These are phyloP conservation scores for Auriscalpium microsporum DNA, from an alignment of 768 basidiomycete genomes.

Conservation along the genomic window DNA sequence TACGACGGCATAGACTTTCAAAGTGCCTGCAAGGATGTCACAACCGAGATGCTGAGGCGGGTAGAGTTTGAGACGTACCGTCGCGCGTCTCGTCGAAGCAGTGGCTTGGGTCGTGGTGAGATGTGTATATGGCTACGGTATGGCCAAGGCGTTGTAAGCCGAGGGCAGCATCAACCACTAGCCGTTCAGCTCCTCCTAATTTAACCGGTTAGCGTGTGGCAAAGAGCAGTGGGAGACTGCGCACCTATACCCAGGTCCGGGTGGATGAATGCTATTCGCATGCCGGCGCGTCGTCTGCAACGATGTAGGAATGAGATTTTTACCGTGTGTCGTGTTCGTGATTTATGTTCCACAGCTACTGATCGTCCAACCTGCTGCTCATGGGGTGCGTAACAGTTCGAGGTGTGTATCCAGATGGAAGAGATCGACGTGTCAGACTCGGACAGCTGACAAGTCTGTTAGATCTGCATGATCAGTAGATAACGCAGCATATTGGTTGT, in stretches of 20 bases:
- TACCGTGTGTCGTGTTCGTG: no score
- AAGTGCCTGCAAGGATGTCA: constrained; percentile 47
- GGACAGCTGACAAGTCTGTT: no score
- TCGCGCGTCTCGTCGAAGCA: constrained; percentile 93
- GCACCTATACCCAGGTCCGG: constrained; percentile 92
- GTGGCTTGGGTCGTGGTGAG: constrained; percentile 77
- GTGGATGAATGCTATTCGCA: constrained; percentile 79
- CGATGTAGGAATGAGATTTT: no score
- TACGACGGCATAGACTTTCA: constrained; percentile 62
- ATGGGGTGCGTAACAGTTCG: no score
- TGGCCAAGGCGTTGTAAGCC: constrained; percentile 83
- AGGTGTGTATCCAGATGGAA: no score
- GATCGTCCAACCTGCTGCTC: no score
- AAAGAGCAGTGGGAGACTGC: neutral
- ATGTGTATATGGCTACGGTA: constrained; percentile 83
- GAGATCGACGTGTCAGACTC: no score
- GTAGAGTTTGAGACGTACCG: constrained; percentile 39
- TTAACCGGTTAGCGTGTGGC: neutral
- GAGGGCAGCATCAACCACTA: constrained; percentile 91
- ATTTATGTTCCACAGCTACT: no score
- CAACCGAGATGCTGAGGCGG: neutral
- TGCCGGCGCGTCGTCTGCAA: no score
- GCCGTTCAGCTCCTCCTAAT: constrained; percentile 87
- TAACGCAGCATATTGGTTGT: no score
- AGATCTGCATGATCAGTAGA: no score